These are phyloP conservation scores for Mollisiaceae sp. DNA, from an alignment of 2,329 filamentous ascomycete species.

Conservation along the genomic window DNA sequence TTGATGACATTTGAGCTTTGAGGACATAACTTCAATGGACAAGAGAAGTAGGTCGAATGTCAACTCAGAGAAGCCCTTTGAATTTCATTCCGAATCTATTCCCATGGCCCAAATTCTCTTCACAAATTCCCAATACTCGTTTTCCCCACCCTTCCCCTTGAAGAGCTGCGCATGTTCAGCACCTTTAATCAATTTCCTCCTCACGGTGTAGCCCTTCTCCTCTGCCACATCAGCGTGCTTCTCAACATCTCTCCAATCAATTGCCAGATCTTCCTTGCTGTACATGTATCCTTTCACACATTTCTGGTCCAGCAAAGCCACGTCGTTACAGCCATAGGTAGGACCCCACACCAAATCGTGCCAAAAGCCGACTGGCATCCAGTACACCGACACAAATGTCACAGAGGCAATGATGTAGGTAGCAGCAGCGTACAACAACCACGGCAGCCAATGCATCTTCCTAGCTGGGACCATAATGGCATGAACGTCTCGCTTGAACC, in stretches of 20 bases:
- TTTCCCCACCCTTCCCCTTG: slow-evolving; percentile 35
- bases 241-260: slow-evolving; percentile 37
- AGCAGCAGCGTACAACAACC: slow-evolving; percentile 25
- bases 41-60: too few relatives aligned
- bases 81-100: not conserved
- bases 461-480: slow-evolving; percentile 28
- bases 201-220: slow-evolving; percentile 32
- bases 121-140: slow-evolving; percentile 38
- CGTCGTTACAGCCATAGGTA: slow-evolving; percentile 29
- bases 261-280: slow-evolving; percentile 36
- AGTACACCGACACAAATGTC: slow-evolving; percentile 33
- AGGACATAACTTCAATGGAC: too few relatives aligned
- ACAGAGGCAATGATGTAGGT: slow-evolving; percentile 21
- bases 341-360: slow-evolving; percentile 36
- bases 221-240: slow-evolving; percentile 28
- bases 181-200: slow-evolving; percentile 32
- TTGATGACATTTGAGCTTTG: too few relatives aligned
- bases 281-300: slow-evolving; percentile 37
- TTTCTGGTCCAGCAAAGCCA: slow-evolving; percentile 22
- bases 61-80: too few relatives aligned
- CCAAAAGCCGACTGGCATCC: slow-evolving; percentile 36
- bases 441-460: slow-evolving; percentile 25
- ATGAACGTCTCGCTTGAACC: slow-evolving; percentile 36
- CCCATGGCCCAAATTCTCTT: slow-evolving; percentile 29
- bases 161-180: slow-evolving; percentile 38